Conservation (phyloP, 2,329 filamentous ascomycete species). For the Coniella vitis region DNA sequence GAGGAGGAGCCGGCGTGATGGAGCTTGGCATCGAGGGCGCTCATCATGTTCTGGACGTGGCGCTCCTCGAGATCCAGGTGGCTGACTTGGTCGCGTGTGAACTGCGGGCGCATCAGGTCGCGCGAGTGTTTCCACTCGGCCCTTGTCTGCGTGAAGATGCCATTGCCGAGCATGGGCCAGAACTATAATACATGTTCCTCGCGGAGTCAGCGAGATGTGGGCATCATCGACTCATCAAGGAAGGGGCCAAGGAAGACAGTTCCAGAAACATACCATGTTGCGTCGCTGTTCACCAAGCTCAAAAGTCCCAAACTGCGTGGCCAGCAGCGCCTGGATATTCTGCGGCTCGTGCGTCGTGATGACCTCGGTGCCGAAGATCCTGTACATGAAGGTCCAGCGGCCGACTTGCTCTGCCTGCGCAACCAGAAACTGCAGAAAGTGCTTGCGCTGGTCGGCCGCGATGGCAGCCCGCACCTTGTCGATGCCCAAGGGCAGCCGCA, state of each 20-base stretch:
- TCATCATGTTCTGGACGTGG: conserved; percentile 31
- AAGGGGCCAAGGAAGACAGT: no score
- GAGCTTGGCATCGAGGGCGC: conserved; percentile 15
- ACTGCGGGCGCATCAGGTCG: conserved; percentile 27
- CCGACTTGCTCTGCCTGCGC: neutral
- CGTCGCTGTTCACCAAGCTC: conserved; percentile 10
- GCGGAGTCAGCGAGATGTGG: no score
- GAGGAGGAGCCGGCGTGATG: conserved; percentile 9
- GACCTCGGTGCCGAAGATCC: neutral
- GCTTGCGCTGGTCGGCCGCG: conserved; percentile 1
- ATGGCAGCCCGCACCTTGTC: neutral
- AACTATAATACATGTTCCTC: conserved; percentile 1
- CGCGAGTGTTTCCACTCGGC: conserved; percentile 28
- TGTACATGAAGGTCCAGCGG: conserved; percentile 4
- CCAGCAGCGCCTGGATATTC: conserved; percentile 13
- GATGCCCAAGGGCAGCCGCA: conserved; percentile 1
- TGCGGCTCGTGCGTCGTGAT: conserved; percentile 8
- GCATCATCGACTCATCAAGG: no score
- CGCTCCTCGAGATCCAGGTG: conserved; percentile 36
- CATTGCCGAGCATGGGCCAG: conserved; percentile 27
- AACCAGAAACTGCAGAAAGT: conserved; percentile 1
- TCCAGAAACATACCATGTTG: neutral
- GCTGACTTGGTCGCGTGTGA: conserved; percentile 32
- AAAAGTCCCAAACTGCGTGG: conserved; percentile 11
- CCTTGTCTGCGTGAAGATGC: conserved; percentile 30